phyloP scores from a whole-genome alignment of 768 basidiomycete species.

The Fistulinella prunicolor region DNA sequence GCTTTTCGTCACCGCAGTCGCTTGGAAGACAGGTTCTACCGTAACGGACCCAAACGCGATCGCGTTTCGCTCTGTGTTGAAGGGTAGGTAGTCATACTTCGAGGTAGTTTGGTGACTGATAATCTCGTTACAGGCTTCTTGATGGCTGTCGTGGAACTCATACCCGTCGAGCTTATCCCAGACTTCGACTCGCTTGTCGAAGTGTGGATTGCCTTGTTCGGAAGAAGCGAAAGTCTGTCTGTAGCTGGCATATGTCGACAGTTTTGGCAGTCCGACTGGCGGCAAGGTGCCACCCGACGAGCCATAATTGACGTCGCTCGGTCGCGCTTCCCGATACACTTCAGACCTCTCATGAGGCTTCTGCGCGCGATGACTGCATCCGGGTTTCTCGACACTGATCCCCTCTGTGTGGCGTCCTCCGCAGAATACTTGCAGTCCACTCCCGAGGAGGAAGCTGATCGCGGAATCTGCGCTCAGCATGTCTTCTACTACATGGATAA shows the following conservation, averaged over 20 bases:
- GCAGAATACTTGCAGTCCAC: constrained; percentile 44
- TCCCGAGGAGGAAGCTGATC: constrained; percentile 42
- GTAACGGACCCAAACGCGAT: constrained; percentile 75
- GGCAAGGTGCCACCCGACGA: constrained; percentile 61
- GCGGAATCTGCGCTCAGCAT: constrained; percentile 58
- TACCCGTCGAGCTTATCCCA: constrained; percentile 73
- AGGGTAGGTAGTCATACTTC: constrained; percentile 50
- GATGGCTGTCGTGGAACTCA: constrained; percentile 68
- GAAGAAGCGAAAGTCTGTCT: constrained; percentile 61
- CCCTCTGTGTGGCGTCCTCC: constrained; percentile 46
- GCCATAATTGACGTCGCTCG: constrained; percentile 82
- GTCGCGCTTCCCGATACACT: constrained; percentile 79
- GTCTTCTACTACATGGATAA: constrained; percentile 76
- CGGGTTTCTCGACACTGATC: constrained; percentile 75
- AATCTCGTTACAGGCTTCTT: constrained; percentile 55
- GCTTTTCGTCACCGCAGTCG: constrained; percentile 69
- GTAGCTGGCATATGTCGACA: constrained; percentile 70
- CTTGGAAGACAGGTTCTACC: constrained; percentile 65
- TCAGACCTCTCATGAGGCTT: constrained; percentile 64
- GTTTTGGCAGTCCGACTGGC: constrained; percentile 81
- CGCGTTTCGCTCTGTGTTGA: constrained; percentile 77
- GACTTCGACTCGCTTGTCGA: constrained; percentile 70
- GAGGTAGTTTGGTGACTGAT: neutral
- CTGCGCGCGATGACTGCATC: constrained; percentile 74
- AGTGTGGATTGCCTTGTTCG: constrained; percentile 78